Percentiles rank a stretch among this genome's conserved stretches.
Conservation (phyloP, 1,139 yeast species). For the Suhomyces terraborum region DNA sequence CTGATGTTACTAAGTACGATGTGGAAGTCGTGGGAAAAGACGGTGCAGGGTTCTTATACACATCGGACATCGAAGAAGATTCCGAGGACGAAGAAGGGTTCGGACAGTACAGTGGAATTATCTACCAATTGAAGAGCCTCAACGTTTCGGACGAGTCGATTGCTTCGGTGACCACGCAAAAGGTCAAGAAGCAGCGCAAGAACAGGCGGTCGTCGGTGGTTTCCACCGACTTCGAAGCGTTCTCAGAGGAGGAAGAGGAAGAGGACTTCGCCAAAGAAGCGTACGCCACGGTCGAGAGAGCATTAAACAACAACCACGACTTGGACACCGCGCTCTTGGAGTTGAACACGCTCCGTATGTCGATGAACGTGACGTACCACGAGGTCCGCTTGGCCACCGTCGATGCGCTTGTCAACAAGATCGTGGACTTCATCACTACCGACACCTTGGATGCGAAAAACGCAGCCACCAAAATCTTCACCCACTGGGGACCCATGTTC, state of each 20-base stretch:
- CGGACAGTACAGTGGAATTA: constrained; percentile 38
- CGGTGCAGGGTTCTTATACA: constrained; percentile 62
- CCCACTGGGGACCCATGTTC: constrained; percentile 78
- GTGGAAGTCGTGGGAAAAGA: constrained; percentile 54
- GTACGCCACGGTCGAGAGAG: constrained; percentile 87
- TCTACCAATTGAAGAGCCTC: constrained; percentile 64
- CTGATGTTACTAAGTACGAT: constrained; percentile 25
- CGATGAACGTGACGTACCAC: constrained; percentile 92
- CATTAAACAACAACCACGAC: constrained; percentile 89
- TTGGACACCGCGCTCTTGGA: constrained; percentile 91
- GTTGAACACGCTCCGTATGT: constrained; percentile 92
- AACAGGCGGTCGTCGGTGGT: constrained; percentile 41
- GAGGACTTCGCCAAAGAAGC: constrained; percentile 90
- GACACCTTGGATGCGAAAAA: constrained; percentile 73
- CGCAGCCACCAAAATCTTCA: constrained; percentile 74
- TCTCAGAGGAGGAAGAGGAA: constrained; percentile 43
- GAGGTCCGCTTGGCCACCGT: constrained; percentile 86
- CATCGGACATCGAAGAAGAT: constrained; percentile 45
- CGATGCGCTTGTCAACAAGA: constrained; percentile 67
- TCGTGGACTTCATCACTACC: constrained; percentile 71
- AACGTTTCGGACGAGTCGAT: constrained; percentile 82
- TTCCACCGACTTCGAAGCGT: constrained; percentile 45
- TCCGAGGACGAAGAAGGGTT: constrained; percentile 38
- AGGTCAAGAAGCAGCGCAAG: constrained; percentile 32
- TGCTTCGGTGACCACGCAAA: constrained; percentile 55